Evolutionary conservation across 2,329 filamentous ascomycete species (phyloP).

Genomic region (Xylaria sp.): DNA sequence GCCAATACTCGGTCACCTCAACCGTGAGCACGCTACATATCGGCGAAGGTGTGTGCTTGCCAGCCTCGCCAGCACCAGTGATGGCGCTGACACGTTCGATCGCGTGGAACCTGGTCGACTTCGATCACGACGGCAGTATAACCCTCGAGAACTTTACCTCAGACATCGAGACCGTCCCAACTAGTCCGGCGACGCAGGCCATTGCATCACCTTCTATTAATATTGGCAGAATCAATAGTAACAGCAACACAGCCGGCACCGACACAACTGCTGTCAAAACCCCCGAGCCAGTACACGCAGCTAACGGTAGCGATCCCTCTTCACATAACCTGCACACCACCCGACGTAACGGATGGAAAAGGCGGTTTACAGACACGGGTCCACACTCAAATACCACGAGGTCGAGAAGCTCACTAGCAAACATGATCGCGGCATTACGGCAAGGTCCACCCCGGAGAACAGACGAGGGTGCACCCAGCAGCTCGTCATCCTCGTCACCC

Average conservation of each 20-base stretch:
- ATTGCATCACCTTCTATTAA: neutral
- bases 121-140: conserved; percentile 30
- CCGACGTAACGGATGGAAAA: neutral
- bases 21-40: conserved; percentile 45
- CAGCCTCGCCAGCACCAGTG: conserved; percentile 23
- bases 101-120: conserved; percentile 44
- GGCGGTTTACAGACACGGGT: conserved; percentile 1
- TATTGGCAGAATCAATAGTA: neutral
- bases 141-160: conserved; percentile 20
- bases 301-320: neutral
- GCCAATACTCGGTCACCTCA: conserved; percentile 44
- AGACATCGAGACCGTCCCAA: conserved; percentile 6
- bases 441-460: conserved; percentile 20
- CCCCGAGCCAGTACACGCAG: conserved; percentile 8
- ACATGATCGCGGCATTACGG: conserved; percentile 32
- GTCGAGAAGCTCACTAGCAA: conserved; percentile 32
- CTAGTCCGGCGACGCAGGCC: conserved; percentile 32
- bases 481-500: conserved; percentile 29
- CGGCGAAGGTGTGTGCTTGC: conserved; percentile 32
- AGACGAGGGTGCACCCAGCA: conserved; percentile 5
- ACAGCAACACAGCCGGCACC: neutral
- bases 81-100: conserved; percentile 34
- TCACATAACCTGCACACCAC: neutral
- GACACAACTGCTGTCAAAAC: conserved; percentile 15
- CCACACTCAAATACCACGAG: neutral